Conservation (phyloP, 805 yeast species). For the Yamadazyma scolyti region DNA sequence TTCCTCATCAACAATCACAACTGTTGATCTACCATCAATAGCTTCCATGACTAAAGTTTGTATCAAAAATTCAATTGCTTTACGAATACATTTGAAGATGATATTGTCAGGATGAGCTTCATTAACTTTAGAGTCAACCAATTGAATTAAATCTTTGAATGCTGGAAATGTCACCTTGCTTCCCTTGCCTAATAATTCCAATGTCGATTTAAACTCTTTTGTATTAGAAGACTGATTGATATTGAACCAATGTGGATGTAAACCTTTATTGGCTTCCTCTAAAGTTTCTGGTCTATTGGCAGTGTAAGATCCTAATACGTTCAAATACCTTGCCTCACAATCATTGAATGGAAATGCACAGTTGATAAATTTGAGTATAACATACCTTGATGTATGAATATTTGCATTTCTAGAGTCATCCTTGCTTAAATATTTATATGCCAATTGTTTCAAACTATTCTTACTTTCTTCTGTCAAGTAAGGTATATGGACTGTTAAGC, state of each 20-base stretch:
- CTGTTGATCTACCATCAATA: slow-evolving; percentile 45
- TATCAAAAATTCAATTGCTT: slow-evolving; percentile 51
- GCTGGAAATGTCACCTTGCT: slow-evolving; percentile 50
- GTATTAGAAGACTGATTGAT: slow-evolving; percentile 45
- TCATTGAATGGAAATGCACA: slow-evolving; percentile 65
- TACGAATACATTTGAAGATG: slow-evolving; percentile 12
- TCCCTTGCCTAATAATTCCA: slow-evolving; percentile 40
- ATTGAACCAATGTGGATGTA: slow-evolving; percentile 80
- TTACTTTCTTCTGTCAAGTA: slow-evolving; percentile 37
- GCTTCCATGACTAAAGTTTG: slow-evolving; percentile 67
- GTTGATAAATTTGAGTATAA: slow-evolving; percentile 63
- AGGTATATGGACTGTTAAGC: slow-evolving; percentile 49
- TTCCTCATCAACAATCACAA: slow-evolving; percentile 64
- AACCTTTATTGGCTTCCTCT: slow-evolving; percentile 76
- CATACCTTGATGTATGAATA: slow-evolving; percentile 53
- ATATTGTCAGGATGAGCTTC: slow-evolving; percentile 21
- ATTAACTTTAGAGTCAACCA: slow-evolving; percentile 10
- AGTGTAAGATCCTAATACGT: slow-evolving; percentile 59
- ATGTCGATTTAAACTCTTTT: slow-evolving; percentile 38
- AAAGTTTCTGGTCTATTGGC: slow-evolving; percentile 65
- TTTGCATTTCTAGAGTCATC: slow-evolving; percentile 14
- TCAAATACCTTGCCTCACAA: slow-evolving; percentile 61
- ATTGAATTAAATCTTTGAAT: slow-evolving; percentile 38
- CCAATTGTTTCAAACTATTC: slow-evolving; percentile 33
- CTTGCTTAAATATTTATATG: slow-evolving; percentile 28